Base-by-base conservation (phyloP, 345 rosid species). In the Murraya paniculata region DNA sequence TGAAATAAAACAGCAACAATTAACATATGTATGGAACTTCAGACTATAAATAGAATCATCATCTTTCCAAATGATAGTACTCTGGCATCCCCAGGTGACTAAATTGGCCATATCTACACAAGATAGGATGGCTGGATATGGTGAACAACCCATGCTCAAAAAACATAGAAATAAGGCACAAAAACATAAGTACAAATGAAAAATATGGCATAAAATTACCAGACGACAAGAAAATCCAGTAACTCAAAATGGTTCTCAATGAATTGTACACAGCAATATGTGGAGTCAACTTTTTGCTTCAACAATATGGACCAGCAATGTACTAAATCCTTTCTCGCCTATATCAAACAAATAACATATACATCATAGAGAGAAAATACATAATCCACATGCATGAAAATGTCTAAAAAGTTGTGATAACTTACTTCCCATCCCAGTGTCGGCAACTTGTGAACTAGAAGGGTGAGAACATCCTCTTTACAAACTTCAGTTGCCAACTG, bases 261-360 rank as follows among this genome's bases (percentile, higher is more conserved):
- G 87, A 92, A 95, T 64, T 95, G 90, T 64, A 93, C 87, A 81
- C 85, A 91, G 84, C 93, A 90, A 86, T 84, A 84, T 16, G 72
- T 77, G 64, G 96, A 89, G 71, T 89, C 97, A 61, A 88, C 90
- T 79, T 90, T 86, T 80, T 92, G 96, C 86, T 89, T 95, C 87
- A 95, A 86, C 87, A 95, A 83, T 83, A 89, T 87, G 83, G 97
- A 87, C 98, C 98, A 93, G 77, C 97, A 92, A 81, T 88, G 93
- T 36, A 96, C 93, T 74, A 96, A 88, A 84, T 96, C 95, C 82
- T 96, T 96, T 79, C 99, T 92, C 22, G 97, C 87, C 98, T 96
- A 87, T 58, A 73, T 73, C 75, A 81, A 76, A 36, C 59, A 30
- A 33, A 79, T 7, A 0, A 59, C 50, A 1, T n/a, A 61, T 39